Evolutionary conservation across 202 grass and related monocot species (phyloP), one percentile per base, ranked within the genome.

Genomic region (Panicum hallii): DNA sequence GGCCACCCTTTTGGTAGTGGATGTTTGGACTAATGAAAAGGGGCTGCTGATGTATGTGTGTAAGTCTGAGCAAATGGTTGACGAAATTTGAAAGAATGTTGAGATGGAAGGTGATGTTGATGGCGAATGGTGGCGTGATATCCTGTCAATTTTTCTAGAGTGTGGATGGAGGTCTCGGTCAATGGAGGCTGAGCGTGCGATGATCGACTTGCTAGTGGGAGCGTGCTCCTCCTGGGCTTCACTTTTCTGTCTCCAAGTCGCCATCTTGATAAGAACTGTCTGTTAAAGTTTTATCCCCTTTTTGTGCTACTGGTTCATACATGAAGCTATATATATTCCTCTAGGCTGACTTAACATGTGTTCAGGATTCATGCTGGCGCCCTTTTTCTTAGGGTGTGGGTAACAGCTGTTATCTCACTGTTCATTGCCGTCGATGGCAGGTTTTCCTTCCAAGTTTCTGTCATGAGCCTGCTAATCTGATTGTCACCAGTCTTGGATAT

Each of bases 21-120:
- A 80, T 60, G 70, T 85, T 87, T 79, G 87, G 87, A 81, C 91
- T 91, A 88, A 91, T 90, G 82, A 72, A 91, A 93, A 83, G 75
- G 70, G 85, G 82, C 40, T 88, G 84, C 64, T 87, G 83, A 82
- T 91, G 77, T 88, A 88, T 85, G 63, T 82, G 56, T 81, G 70
- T 67, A 69, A 88, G 72, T 90, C 79, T 85, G 66, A 66, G 72
- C 82, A 89, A 83, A 90, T 87, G 83, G 87, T 85, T 90, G 91
- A 94, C 86, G 64, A 87, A 90, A 89, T 75, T 44, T 83, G 87
- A 73, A 85, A 89, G 78, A 64, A 85, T 81, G 86, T 85, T 89
- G 70, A 44, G 83, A 87, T 80, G 88, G 90, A 83, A 82, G 78
- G 46, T 94, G 81, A 89, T 85, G 82, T 75, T 49, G 86, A 91